Conservation (phyloP, 2,329 filamentous ascomycete species). For the Alternaria metachromatica region DNA sequence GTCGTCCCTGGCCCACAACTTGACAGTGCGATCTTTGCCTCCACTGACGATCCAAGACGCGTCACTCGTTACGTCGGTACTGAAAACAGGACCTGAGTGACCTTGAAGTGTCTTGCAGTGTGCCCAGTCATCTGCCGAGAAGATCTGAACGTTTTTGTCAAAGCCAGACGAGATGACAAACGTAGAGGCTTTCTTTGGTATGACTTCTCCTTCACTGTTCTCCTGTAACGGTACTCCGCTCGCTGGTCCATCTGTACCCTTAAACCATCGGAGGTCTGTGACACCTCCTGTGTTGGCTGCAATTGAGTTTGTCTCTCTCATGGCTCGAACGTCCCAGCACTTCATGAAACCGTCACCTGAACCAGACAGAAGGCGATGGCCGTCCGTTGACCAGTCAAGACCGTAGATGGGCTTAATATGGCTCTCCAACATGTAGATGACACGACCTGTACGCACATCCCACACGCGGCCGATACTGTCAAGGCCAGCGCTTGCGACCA, state of each 20-base stretch:
- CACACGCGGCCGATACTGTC: slow-evolving; percentile 95
- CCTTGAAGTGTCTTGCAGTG: slow-evolving; percentile 85
- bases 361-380: slow-evolving; percentile 89
- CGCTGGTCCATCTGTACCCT: slow-evolving; percentile 78
- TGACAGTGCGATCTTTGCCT: slow-evolving; percentile 92
- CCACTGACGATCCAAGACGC: slow-evolving; percentile 93
- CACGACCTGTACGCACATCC: slow-evolving; percentile 91
- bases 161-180: slow-evolving; percentile 93
- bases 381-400: slow-evolving; percentile 90
- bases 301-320: slow-evolving; percentile 81
- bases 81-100: slow-evolving; percentile 90
- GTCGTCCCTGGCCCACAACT: slow-evolving; percentile 87
- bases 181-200: slow-evolving; percentile 84
- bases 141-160: slow-evolving; percentile 93
- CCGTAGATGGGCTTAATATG: slow-evolving; percentile 94
- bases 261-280: slow-evolving; percentile 92
- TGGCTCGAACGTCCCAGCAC: slow-evolving; percentile 95
- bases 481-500: slow-evolving; percentile 88
- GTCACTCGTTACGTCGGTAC: slow-evolving; percentile 85
- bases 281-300: slow-evolving; percentile 92
- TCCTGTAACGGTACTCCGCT: slow-evolving; percentile 65
- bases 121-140: slow-evolving; percentile 95
- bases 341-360: slow-evolving; percentile 96
- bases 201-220: slow-evolving; percentile 67
- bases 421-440: slow-evolving; percentile 93